Base-by-base conservation (phyloP, 2,329 filamentous ascomycete species). In the Peltaster fructicola region DNA sequence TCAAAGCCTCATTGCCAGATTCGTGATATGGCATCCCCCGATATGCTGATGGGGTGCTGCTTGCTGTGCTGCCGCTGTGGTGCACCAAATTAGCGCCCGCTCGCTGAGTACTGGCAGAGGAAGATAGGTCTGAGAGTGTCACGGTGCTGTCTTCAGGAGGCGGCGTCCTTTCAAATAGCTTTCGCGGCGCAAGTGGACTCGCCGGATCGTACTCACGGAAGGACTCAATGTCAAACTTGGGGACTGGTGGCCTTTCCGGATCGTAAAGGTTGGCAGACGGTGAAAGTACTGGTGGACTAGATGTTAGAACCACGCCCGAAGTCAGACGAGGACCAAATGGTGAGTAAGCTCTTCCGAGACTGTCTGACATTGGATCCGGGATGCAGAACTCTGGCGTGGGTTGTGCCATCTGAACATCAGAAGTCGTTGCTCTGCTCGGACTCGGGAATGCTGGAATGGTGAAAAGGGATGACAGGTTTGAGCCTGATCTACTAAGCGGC, bases 151-250 rank as follows among this genome's bases (percentile, higher is more conserved):
- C n/a, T n/a, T n/a, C n/a, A n/a, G n/a, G n/a, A n/a, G n/a, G n/a
- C n/a, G n/a, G n/a, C n/a, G n/a, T n/a, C n/a, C n/a, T n/a, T n/a
- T n/a, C n/a, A n/a, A n/a, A n/a, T n/a, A n/a, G n/a, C n/a, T n/a
- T n/a, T n/a, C n/a, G n/a, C n/a, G n/a, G n/a, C n/a, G n/a, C n/a
- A n/a, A n/a, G 20, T 23, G 40, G 43, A 16, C 39, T 44, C 8
- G 35, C 32, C 7, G 44, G 44, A 30, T 48, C 39, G 17, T 47
- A 46, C 20, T 45, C 43, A 17, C 33, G 28, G 7, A 29, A 15
- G 12, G 27, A 26, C 15, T 26, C 17, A n/a, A n/a, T 20, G 8
- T 23, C 20, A 4, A 38, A 34, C 10, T 38, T 29, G 13, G 28
- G 30, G 14, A 40, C 20, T 10, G 39, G 26, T 5, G 42, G 29